Conservation (phyloP, 768 basidiomycete species). For the Nidularia pulvinata region DNA sequence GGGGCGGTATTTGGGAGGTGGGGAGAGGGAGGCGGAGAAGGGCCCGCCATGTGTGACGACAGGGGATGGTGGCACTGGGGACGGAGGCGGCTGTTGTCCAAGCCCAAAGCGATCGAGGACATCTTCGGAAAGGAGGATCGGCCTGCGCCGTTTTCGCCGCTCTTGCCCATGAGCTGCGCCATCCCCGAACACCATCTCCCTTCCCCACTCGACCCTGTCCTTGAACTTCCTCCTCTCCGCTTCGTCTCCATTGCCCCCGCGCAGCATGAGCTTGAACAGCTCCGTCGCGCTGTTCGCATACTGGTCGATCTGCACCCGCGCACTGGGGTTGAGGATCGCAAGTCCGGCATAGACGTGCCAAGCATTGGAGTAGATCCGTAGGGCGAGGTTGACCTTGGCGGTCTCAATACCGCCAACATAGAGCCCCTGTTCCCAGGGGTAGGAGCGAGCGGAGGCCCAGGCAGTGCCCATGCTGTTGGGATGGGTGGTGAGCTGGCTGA, state of each 20-base stretch:
- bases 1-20: slow-evolving; percentile 46
- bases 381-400: slow-evolving; percentile 95
- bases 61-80: too few relatives aligned
- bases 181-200: slow-evolving; percentile 74
- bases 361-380: slow-evolving; percentile 95
- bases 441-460: slow-evolving; percentile 74
- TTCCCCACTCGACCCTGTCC: slow-evolving; percentile 70
- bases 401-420: slow-evolving; percentile 98
- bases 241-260: slow-evolving; percentile 36
- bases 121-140: slow-evolving; percentile 83
- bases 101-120: slow-evolving; percentile 91
- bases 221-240: slow-evolving; percentile 51
- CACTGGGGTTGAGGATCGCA: slow-evolving; percentile 95
- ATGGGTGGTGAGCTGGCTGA: slow-evolving; percentile 2
- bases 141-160: slow-evolving; percentile 35
- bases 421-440: slow-evolving; percentile 95
- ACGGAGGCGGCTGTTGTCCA: slow-evolving; percentile 43
- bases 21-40: slow-evolving; percentile 19
- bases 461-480: slow-evolving; percentile 97
- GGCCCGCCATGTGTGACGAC: too few relatives aligned
- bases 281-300: slow-evolving; percentile 85
- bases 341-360: slow-evolving; percentile 99
- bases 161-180: slow-evolving; percentile 10
- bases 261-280: slow-evolving; percentile 95
- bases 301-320: slow-evolving; percentile 87